Evolutionary conservation across 2,329 filamentous ascomycete species (phyloP), one percentile per base, ranked within the genome.

Genomic region (Beauveria varroae): DNA sequence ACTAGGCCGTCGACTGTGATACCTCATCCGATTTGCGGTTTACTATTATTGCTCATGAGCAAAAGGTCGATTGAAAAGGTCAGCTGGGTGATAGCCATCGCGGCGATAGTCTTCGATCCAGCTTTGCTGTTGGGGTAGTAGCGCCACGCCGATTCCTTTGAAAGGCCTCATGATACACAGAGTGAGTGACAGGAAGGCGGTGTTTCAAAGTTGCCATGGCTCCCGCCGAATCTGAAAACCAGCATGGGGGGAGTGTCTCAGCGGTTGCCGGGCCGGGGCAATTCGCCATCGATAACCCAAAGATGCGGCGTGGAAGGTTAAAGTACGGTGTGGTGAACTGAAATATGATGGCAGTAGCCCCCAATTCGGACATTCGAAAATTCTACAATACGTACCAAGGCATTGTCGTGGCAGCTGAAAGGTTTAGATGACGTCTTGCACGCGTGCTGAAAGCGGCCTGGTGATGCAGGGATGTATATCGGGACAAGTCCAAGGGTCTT

Each of bases 1-100:
- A 71, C 78, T 77, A 81, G 20, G 79, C 77, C 1, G 78, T 81
- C 3, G 76, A 78, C 64, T 68, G 78, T 7, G 73, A 72, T 28
- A 78, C 77, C 41, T 71, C 75, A 44, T 78, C 77, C 40, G 80
- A 68, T 64, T 81, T 81, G 51, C 76, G 71, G 44, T 76, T 65
- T 41, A 79, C 67, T 57, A 70, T 71, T 80, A 81, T 40, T 74
- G 73, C 20, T 69, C 73, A 60, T 73, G 60, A 2, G 55, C 63
- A 80, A 77, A 1, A 64, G 58, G 57, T 80, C 75, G n/a, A n/a
- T n/a, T n/a, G n/a, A n/a, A n/a, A 3, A 81, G 68, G 5, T 64
- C 67, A 6, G 77, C 70, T 3, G 77, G 76, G 65, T 80, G 76
- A 59, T 73, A 80, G 28, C 76, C 74, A 1, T 76, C 75, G 8